Conservation (phyloP, 148 eudicot genomes). For the Suaeda aralocaspica region DNA sequence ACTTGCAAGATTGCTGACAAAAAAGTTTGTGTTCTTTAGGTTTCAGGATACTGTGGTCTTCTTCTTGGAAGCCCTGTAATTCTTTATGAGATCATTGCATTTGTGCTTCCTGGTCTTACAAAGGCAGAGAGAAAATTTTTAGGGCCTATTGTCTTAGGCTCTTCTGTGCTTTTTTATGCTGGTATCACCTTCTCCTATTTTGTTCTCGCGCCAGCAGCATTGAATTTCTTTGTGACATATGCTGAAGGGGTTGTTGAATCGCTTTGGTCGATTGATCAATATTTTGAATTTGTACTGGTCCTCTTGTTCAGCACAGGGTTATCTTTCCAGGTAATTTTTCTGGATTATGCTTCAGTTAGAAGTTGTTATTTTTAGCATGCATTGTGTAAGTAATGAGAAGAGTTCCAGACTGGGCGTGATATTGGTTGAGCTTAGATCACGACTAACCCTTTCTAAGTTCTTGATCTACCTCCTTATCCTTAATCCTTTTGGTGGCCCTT, state of each 20-base stretch:
- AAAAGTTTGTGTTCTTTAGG: conserved; percentile 42
- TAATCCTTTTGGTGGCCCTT: background rate
- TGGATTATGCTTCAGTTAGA: background rate
- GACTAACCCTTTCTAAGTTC: background rate
- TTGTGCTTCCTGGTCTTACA: conserved; percentile 90
- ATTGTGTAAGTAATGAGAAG: background rate
- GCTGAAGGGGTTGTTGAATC: conserved; percentile 99
- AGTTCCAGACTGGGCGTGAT: background rate
- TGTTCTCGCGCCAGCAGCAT: conserved; percentile 97
- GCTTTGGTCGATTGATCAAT: conserved; percentile 95
- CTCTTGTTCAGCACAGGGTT: conserved; percentile 98
- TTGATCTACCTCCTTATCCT: background rate
- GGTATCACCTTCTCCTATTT: conserved; percentile 82
- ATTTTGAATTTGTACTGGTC: conserved; percentile 89
- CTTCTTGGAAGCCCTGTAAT: conserved; percentile 88
- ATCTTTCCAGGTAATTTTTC: conserved; percentile 78
- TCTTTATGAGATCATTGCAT: conserved; percentile 90
- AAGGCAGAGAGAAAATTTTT: conserved; percentile 78
- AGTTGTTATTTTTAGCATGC: background rate
- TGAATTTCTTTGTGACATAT: conserved; percentile 85
- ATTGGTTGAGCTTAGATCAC: background rate
- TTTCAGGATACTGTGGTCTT: conserved; percentile 97
- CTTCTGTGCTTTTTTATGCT: conserved; percentile 84
- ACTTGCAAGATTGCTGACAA: conserved; percentile 1
- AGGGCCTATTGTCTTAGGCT: conserved; percentile 87